Percentiles rank a stretch among this genome's conserved stretches.
Conservation (phyloP, 805 yeast genomes). For the Zygosaccharomyces kombuchaensis region DNA sequence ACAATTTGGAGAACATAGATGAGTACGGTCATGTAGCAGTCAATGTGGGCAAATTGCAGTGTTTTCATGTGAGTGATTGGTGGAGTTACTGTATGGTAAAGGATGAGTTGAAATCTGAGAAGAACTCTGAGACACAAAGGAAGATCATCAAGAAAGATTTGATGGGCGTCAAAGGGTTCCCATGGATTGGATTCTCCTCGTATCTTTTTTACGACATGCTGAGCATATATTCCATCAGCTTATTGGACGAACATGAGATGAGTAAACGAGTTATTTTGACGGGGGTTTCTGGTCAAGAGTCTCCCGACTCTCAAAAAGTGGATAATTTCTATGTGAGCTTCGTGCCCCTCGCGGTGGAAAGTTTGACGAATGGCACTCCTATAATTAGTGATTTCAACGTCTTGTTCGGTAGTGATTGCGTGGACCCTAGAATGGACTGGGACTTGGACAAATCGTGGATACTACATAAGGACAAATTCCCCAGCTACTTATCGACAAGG, state of each 20-base stretch:
- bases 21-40: constrained; percentile 12
- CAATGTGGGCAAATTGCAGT: constrained; percentile 18
- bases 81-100: constrained; percentile 12
- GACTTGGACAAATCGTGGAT: constrained; percentile 19
- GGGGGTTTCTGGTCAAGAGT: constrained; percentile 4
- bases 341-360: neutral
- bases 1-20: constrained; percentile 4
- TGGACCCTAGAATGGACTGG: constrained; percentile 64
- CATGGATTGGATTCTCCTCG: constrained; percentile 25
- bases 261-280: neutral
- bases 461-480: constrained; percentile 8
- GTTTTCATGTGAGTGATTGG: constrained; percentile 20
- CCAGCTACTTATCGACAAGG: constrained; percentile 15
- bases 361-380: constrained; percentile 12
- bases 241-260: constrained; percentile 2
- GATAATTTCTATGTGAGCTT: constrained; percentile 6
- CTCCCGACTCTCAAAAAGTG: constrained; percentile 1
- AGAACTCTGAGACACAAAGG: constrained; percentile 1
- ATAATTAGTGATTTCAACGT: constrained; percentile 59
- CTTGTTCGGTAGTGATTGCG: constrained; percentile 66
- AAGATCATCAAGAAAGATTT: constrained; percentile 22
- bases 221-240: constrained; percentile 2
- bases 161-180: constrained; percentile 16
- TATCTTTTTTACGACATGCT: constrained; percentile 22
- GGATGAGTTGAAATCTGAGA: constrained; percentile 2